A percentile compares a stretch with the other conserved stretches of the same genome.
phyloP scores from a whole-genome alignment of 2,329 filamentous ascomycete species.

The Thelonectria blattea region DNA sequence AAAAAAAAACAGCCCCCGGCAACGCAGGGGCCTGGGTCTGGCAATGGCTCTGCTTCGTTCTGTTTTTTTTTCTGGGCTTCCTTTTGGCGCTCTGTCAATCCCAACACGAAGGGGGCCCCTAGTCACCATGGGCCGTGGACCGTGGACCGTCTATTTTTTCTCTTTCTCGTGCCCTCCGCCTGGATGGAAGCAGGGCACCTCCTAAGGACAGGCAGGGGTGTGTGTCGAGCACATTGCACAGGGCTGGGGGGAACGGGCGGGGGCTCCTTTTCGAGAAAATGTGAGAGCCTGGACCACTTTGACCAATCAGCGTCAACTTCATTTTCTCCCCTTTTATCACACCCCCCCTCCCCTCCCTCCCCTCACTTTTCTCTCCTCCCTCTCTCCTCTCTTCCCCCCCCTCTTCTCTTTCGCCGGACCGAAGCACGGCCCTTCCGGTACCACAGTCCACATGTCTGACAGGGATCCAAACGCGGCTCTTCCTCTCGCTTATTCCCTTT shows the following conservation, averaged over 20 bases:
- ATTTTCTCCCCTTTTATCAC: neutral
- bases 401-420: constrained; percentile 19
- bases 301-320: constrained; percentile 26
- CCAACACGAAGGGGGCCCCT: no score
- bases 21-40: constrained; percentile 9
- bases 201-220: no score
- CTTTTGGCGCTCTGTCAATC: neutral
- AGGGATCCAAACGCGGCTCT: constrained; percentile 40
- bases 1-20: constrained; percentile 13
- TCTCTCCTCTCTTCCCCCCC: neutral
- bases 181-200: no score
- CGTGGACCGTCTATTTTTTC: neutral
- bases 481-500: constrained; percentile 28
- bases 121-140: no score
- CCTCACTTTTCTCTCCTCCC: neutral
- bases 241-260: constrained; percentile 32
- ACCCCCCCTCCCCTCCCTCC: neutral
- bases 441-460: constrained; percentile 39
- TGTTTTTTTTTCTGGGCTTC: neutral
- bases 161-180: neutral
- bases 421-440: constrained; percentile 33
- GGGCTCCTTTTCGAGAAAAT: neutral
- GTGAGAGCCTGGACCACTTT: constrained; percentile 12
- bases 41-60: neutral
- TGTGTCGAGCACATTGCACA: constrained; percentile 19